A percentile compares a stretch with the other conserved stretches of the same genome.
phyloP scores from a whole-genome alignment of 2,329 filamentous ascomycete genomes.

The Graphiopsis chlorocephala region DNA sequence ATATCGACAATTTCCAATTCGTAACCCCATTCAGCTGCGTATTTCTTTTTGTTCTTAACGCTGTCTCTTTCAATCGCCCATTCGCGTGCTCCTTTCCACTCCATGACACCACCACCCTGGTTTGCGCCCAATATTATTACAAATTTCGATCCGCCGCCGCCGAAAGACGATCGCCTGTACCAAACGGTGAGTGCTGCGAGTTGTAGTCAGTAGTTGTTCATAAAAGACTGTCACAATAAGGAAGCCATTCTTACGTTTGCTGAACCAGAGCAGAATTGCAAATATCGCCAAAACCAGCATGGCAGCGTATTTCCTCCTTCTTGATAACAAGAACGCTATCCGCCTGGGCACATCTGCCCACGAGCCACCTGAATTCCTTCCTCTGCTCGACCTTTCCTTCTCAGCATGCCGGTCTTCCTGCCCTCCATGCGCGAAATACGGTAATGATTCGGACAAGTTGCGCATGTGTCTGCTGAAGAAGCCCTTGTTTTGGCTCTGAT shows the following conservation, averaged over 20 bases:
- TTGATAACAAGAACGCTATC: constrained; percentile 29
- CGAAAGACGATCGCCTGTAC: constrained; percentile 68
- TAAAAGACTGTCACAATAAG: neutral
- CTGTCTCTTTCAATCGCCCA: constrained; percentile 98
- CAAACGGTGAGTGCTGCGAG: constrained; percentile 52
- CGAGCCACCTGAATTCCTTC: constrained; percentile 29
- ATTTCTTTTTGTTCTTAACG: constrained; percentile 89
- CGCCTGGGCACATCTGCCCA: constrained; percentile 25
- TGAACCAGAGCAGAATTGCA: constrained; percentile 26
- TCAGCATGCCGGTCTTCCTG: constrained; percentile 56
- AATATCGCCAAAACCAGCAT: constrained; percentile 26
- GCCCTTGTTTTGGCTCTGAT: constrained; percentile 73
- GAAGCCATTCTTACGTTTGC: constrained; percentile 24
- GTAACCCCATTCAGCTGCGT: constrained; percentile 85
- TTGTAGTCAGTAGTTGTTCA: constrained; percentile 7
- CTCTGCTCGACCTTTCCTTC: constrained; percentile 71
- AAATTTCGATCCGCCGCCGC: constrained; percentile 85
- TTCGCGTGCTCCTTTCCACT: constrained; percentile 95
- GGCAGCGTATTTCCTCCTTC: constrained; percentile 31
- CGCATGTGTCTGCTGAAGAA: constrained; percentile 86
- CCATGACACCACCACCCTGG: constrained; percentile 94
- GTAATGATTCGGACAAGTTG: constrained; percentile 74
- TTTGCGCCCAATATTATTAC: constrained; percentile 94
- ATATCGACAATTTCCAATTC: constrained; percentile 96
- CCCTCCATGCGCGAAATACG: constrained; percentile 62